Base-by-base conservation (phyloP, 805 yeast species). In the Allodekkera sacchari region DNA sequence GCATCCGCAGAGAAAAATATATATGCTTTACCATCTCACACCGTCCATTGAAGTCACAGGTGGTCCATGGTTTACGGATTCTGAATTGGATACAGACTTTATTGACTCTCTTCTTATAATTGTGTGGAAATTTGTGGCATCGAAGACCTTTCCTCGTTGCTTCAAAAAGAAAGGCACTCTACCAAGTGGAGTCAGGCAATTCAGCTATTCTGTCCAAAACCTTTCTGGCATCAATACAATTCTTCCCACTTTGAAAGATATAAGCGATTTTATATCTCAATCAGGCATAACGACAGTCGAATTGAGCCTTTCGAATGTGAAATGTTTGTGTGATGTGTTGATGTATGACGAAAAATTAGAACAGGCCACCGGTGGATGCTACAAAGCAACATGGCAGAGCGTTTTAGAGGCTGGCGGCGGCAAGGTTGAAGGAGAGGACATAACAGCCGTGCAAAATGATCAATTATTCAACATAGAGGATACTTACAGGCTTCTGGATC, bases 51-150 rank as follows among this genome's bases (percentile, higher is more conserved):
- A 89, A 43, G 92, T 92, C 23, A 92, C 97, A 0, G 98, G 98
- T 42, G 98, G 98, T 5, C 97, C 97, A 4, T 92, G 98, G 98
- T 92, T 88, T 52, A 87, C 96, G 0, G 98, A 92, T 52, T 77
- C 88, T 22, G 97, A 92, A 56, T 66, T 92, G 35, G 98, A 92
- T 52, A 77, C 85, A 3, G 97, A 89, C 55, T 92, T 92, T 48
- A 88, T 92, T 36, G 89, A 84, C 43, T 75, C 85, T 29, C 60
- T 92, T 34, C 34, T 84, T 42, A 75, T 84, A 14, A 88, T 88
- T 26, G 76, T 88, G 6, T 92, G 96, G 95, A 67, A 92, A 43
- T 89, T 63, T 55, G 77, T 84, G 7, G 83, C 89, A 2, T 70
- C 76, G 20, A 74, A 71, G 44, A 73, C 95, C 1, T 82, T 66